Base-by-base conservation (phyloP, 1,284 basidiomycete species). In the Clitocybe nebularis region DNA sequence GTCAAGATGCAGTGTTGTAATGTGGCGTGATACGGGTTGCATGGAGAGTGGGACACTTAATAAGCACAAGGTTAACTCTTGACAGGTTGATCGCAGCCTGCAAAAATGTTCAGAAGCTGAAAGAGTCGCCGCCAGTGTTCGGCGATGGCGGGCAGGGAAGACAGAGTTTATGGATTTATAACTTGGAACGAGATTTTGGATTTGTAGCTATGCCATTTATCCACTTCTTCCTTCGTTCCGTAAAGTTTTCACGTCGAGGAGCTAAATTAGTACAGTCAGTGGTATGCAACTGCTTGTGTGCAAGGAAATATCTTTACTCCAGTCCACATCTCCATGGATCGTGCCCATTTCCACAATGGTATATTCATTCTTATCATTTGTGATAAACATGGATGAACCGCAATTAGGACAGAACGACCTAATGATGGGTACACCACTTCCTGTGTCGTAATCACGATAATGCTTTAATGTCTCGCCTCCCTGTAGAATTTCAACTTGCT, bases 371-470 rank as follows among this genome's bases (percentile, higher is more conserved):
- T 48, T 56, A 23, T 52, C 54, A 9, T 55, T 54, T 9, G 46
- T 54, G 19, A 65, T 46, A 37, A 64, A 63, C 1, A 67, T 39
- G 9, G 53, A 52, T 5, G 64, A 60, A 17, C 66, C 65, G 38
- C 66, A 68, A 6, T 55, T 55, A 2, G 49, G 46, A 44, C 66
- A 68, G 49, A 67, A 68, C 29, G 57, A 57, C 8, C 65, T 59
- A 16, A 44, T 51, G n/a, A 66, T 41, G 9, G 54, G 47, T 4
- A 52, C 52, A 3, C 63, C 65, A 36, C 58, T 64, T 5, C 52
- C 40, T 1, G 62, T 66, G 10, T 58, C 42, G 3, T 43, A 51
- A 43, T 68, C 66, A 14, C 48, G 44, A 43, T 58, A 67, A 5
- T 47, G 39, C 28, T 48, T 56, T n/a, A 68, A 49, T 9, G 38